Percentiles rank a stretch among this genome's conserved stretches.
These are phyloP conservation scores for Raffaelea ambrosiae DNA, from an alignment of 2,329 filamentous ascomycete genomes.

Conservation along the genomic window DNA sequence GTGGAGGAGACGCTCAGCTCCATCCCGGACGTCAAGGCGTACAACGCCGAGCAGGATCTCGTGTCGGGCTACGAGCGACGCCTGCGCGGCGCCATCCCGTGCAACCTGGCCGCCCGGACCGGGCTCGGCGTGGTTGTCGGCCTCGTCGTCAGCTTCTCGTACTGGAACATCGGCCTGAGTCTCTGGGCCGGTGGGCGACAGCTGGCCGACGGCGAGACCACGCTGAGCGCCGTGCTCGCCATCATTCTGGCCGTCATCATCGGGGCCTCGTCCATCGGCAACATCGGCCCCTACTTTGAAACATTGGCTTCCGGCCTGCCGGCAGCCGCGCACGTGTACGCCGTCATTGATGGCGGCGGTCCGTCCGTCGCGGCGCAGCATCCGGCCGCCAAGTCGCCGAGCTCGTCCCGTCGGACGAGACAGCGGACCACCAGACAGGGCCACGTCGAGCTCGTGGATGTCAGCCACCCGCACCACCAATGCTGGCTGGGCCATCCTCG, in stretches of 20 bases:
- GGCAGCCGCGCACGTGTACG: conserved; percentile 83
- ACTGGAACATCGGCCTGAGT: conserved; percentile 77
- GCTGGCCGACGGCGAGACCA: conserved; percentile 49
- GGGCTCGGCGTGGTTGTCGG: conserved; percentile 71
- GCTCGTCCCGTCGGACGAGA: no score
- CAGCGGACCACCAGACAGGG: no score
- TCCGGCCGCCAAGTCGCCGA: conserved; percentile 60
- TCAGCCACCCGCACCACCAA: no score
- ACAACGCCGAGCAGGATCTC: conserved; percentile 86
- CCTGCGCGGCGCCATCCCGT: conserved; percentile 62
- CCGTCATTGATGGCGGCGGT: conserved; percentile 68
- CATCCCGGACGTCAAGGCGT: conserved; percentile 82
- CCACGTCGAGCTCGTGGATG: no score
- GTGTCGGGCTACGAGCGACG: conserved; percentile 74
- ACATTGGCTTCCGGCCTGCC: conserved; percentile 76
- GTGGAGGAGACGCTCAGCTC: conserved; percentile 92
- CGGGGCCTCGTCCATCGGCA: conserved; percentile 82
- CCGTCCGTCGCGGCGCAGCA: no score
- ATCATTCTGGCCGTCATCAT: conserved; percentile 47
- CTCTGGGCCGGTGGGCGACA: conserved; percentile 82
- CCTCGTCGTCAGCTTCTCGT: conserved; percentile 72
- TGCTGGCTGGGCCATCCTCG: no score
- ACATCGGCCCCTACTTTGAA: conserved; percentile 74
- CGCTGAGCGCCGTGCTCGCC: conserved; percentile 1
- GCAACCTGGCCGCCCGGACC: conserved; percentile 66